A percentile compares a stretch with the other conserved stretches of the same genome.
phyloP scores from a whole-genome alignment of 257 asterid genomes.

The Sherardia arvensis region DNA sequence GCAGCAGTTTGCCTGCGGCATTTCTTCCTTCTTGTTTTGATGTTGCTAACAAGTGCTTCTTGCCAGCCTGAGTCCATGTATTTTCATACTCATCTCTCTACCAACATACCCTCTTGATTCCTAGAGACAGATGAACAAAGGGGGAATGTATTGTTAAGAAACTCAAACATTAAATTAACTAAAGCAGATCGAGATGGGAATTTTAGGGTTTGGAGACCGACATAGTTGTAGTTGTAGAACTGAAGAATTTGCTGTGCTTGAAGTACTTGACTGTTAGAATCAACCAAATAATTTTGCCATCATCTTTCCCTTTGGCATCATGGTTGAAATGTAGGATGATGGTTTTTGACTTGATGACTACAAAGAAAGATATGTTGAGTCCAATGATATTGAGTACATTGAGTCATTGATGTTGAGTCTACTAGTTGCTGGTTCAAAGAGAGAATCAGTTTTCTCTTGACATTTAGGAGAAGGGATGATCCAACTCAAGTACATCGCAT shows the following conservation, averaged over 20 bases:
- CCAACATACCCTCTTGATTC: constrained; percentile 34
- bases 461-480: too few species aligned
- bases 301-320: too few species aligned
- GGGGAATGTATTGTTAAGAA: background rate
- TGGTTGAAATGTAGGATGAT: too few species aligned
- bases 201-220: constrained; percentile 10
- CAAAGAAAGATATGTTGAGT: too few species aligned
- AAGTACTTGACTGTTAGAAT: too few species aligned
- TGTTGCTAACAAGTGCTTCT: constrained; percentile 27
- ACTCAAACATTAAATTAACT: background rate
- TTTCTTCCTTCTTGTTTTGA: constrained; percentile 28
- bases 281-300: too few species aligned
- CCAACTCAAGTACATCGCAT: too few species aligned
- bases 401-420: too few species aligned
- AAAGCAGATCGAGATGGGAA: background rate
- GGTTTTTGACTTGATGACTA: too few species aligned
- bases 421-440: too few species aligned
- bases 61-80: constrained; percentile 39
- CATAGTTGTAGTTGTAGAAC: constrained; percentile 47
- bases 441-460: too few species aligned
- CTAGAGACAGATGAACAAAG: constrained; percentile 9
- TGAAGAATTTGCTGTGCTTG: constrained; percentile 36
- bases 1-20: background rate
- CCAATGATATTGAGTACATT: too few species aligned
- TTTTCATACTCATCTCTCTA: constrained; percentile 30